Conservation (phyloP, 345 rosid genomes). For the Eutrema japonicum region DNA sequence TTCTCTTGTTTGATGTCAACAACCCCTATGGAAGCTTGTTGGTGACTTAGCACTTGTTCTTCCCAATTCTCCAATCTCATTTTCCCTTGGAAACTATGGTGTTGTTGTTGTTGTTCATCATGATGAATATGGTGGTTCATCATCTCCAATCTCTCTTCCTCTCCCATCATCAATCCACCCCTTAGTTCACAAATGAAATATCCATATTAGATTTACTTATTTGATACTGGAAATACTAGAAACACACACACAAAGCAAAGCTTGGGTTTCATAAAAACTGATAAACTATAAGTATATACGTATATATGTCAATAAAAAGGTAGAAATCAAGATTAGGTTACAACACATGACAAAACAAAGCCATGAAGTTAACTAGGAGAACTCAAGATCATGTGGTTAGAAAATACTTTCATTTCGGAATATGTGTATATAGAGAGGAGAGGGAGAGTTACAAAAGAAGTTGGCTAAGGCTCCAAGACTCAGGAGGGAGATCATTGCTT, state of each 20-base stretch:
- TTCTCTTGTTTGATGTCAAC: constrained; percentile 67
- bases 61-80: constrained; percentile 68
- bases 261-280: constrained; percentile 10
- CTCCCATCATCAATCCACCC: constrained; percentile 70
- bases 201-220: constrained; percentile 21
- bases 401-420: constrained; percentile 21
- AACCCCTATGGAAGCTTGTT: constrained; percentile 54
- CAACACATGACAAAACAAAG: constrained; percentile 24
- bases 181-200: constrained; percentile 40
- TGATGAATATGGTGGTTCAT: constrained; percentile 38
- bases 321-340: constrained; percentile 16
- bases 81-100: constrained; percentile 52
- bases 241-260: not conserved
- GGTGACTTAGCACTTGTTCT: constrained; percentile 59
- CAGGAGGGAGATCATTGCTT: constrained; percentile 69
- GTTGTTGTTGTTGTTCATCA: constrained; percentile 33
- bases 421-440: constrained; percentile 10
- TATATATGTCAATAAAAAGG: not conserved
- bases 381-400: constrained; percentile 26
- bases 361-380: constrained; percentile 19
- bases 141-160: constrained; percentile 58
- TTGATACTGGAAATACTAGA: not conserved
- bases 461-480: constrained; percentile 80
- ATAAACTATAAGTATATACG: not conserved
- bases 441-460: constrained; percentile 62